Conservation (phyloP, 148 eudicot species). For the Pharnaceum exiguum region DNA sequence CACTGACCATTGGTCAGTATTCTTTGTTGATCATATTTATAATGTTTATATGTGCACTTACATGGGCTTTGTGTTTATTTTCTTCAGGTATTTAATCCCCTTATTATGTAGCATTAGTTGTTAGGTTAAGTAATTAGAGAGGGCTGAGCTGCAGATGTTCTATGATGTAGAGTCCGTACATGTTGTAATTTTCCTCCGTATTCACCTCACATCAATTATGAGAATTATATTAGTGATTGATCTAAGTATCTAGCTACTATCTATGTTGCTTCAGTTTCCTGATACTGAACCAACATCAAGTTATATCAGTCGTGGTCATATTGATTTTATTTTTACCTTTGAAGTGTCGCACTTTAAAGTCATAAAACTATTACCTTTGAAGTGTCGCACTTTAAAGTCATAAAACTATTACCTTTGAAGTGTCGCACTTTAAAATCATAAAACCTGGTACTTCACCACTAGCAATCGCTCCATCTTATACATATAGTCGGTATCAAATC, state of each 20-base stretch:
- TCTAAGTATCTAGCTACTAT: too few species aligned
- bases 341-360: too few species aligned
- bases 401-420: too few species aligned
- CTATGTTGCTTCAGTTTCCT: too few species aligned
- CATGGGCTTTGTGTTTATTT: background rate
- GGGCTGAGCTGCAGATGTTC: conserved; percentile 1
- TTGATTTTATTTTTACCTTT: too few species aligned
- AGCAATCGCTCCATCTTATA: too few species aligned
- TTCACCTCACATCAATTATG: conserved; percentile 3
- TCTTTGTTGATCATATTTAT: conserved; percentile 8
- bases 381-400: too few species aligned
- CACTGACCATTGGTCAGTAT: background rate
- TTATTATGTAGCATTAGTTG: conserved; percentile 24
- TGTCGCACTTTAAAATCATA: too few species aligned
- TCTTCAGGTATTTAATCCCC: conserved; percentile 1
- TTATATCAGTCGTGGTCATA: too few species aligned
- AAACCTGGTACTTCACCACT: too few species aligned
- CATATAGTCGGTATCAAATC: too few species aligned
- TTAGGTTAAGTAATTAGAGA: conserved; percentile 14
- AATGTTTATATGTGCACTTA: conserved; percentile 2
- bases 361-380: too few species aligned
- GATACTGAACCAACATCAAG: background rate
- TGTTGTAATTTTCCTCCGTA: conserved; percentile 12
- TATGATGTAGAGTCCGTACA: conserved; percentile 21
- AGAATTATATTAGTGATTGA: conserved; percentile 12